Evolutionary conservation across 2,329 filamentous ascomycete species (phyloP), one percentile per base, ranked within the genome.

Genomic region (Xylariaceae sp.): DNA sequence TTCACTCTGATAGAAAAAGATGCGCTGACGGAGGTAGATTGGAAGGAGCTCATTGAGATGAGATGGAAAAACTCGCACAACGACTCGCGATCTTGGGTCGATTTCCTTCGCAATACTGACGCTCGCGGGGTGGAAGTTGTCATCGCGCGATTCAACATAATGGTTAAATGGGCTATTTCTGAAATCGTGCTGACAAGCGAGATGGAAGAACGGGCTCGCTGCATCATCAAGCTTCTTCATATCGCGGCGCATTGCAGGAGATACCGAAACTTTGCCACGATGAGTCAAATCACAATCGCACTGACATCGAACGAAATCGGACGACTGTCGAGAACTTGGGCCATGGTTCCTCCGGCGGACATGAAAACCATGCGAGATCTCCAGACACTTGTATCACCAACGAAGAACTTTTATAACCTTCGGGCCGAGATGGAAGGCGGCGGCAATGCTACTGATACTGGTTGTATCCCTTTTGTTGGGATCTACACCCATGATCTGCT

Each of bases 1-100:
- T 90, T 94, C 66, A 93, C 89, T 0, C 80, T 94, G 39, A 90
- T 94, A 51, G 90, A 94, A 70, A 92, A 93, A 72, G 90, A 93
- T 70, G 90, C 89, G 0, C 78, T 94, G 18, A 89, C 91, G 66
- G 90, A 93, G 72, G 89, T 94, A 63, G 89, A 93, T 74, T 94
- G 90, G 90, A 91, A 89, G 71, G 90, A 94, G 66, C 78, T 94
- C 10, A 89, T 93, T 57, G 88, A 92, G 57, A 87, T 94, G 80
- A 84, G 84, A 54, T 93, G 90, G 89, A 90, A 89, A 70, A 85
- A 91, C 66, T 77, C 81, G 15, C 82, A 82, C 52, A 85, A 81
- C 53, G 79, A 87, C 61, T 83, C 85, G 42, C 83, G 86, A 56
- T 90, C 91, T 18, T 94, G 90, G 90, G 89, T 93, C 9, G 87